Evolutionary conservation across 306 rosid genomes (phyloP), one percentile per base, ranked within the genome.

Genomic region (Phaseolus lunatus): DNA sequence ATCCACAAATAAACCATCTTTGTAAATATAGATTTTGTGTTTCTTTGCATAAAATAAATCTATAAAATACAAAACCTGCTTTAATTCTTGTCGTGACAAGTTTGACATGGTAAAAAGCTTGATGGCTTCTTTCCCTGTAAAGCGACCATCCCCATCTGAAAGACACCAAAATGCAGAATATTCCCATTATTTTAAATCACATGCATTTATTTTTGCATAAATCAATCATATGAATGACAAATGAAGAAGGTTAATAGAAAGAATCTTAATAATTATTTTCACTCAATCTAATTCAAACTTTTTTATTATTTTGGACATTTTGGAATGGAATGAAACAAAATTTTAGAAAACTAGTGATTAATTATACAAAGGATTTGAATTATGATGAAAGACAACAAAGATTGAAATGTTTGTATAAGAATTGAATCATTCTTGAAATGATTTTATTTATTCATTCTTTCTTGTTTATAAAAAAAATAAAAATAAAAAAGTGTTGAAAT

Each of bases 61-160:
- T 12, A 48, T 3, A 43, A 72, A n/a, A 16, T 74, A 64, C 5
- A 49, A 13, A 73, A 95, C 99, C 97, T 92, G 96, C 79, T 89
- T 95, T 73, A 95, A 97, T 53, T 92, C 94, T 71, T 86, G 89
- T 9, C 98, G 84, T 33, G 97, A 81, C 88, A 95, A 79, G 39
- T 79, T 82, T 18, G 99, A 89, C 88, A 90, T 76, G 64, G 90
- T 67, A 50, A 95, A 95, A 85, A 95, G 86, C 80, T 81, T 88
- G 1, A 86, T 86, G 23, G 98, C 97, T 82, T 95, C 99, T 19
- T 24, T 87, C n/a, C 97, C 97, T 1, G 92, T 88, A 76, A 95
- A 80, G 45, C 99, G 99, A 58, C 97, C 97, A 86, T 95, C 99
- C 13, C 80, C 83, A 83, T 95, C 99, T 92, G 87, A 23, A n/a